Base-by-base conservation (phyloP, 1,284 basidiomycete species). In the Wolfiporia cocos region DNA sequence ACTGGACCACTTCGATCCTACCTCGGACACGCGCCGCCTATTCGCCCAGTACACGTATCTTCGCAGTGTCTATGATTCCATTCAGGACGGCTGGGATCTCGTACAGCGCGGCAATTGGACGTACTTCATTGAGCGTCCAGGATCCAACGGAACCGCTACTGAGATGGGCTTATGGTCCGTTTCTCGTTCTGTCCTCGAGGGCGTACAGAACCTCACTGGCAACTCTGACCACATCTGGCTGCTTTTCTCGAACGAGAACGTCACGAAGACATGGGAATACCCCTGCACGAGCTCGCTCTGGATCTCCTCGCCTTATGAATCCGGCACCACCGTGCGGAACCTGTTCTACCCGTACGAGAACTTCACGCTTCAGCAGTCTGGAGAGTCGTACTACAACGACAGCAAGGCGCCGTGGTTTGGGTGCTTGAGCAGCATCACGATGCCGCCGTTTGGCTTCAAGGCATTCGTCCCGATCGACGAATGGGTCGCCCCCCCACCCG, bases 1-100 rank as follows among this genome's bases (percentile, higher is more conserved):
- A 3, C 76, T 92, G 19, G 92, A 95, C 58, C 92, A 94, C 62
- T 93, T 94, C 60, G 92, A 95, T 63, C 89, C 91, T 23, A 93
- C 91, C 0, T 68, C 81, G 3, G 80, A 86, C 52, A 73, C 75
- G 29, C 78, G 85, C 30, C 81, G 90, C 40, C 61, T 89, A 44
- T 80, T 89, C 52, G 62, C 76, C 23, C 87, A 87, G 44, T 82
- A 90, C 65, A 65, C 83, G 47, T 72, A 78, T 53, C 69, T 93
- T 21, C 84, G 92, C 33, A 59, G 60, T 1, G 61, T 71, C 14
- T 94, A 84, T 62, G 76, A 72, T 20, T 71, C 86, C 1, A 69
- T 94, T 6, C 87, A 89, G 60, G 92, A 95, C 54, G 92, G 92
- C 3, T 89, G 84, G 55, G 74, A 81, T 55, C 76, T 94, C 20